Evolutionary conservation across 768 basidiomycete genomes (phyloP).

Genomic region (Baorangia bicolor): DNA sequence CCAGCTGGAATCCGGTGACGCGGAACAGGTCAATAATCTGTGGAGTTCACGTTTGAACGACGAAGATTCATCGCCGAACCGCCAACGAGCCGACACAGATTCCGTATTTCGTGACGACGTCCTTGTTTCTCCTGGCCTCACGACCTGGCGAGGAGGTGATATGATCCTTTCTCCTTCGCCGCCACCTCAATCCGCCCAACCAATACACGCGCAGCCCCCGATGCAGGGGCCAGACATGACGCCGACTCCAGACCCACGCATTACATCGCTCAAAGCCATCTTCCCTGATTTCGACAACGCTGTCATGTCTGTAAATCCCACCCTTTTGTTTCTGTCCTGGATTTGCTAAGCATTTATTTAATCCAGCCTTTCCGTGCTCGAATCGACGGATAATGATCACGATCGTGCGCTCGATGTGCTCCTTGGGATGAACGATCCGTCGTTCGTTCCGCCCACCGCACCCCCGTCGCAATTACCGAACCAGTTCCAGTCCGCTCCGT

Average conservation of each 20-base stretch:
- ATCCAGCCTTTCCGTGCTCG: slow-evolving; percentile 63
- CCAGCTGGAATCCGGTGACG: not conserved
- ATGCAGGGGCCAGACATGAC: not conserved
- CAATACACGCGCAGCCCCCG: not conserved
- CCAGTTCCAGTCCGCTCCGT: slow-evolving; percentile 24
- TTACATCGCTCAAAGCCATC: slow-evolving; percentile 59
- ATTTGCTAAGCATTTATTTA: slow-evolving; percentile 1
- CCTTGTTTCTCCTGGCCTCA: not conserved
- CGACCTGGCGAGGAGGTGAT: not conserved
- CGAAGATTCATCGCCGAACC: not conserved
- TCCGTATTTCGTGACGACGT: not conserved
- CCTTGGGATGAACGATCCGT: slow-evolving; percentile 84
- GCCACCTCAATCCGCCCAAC: slow-evolving; percentile 5
- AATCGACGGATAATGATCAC: slow-evolving; percentile 68
- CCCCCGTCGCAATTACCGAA: not conserved
- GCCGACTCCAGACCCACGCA: slow-evolving; percentile 44
- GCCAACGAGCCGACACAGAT: not conserved
- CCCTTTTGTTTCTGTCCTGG: not conserved
- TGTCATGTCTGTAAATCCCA: slow-evolving; percentile 51
- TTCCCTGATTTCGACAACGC: slow-evolving; percentile 79
- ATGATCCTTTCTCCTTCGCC: slow-evolving; percentile 25
- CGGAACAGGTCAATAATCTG: slow-evolving; percentile 7
- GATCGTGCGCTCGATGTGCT: slow-evolving; percentile 75
- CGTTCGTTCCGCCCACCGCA: slow-evolving; percentile 48
- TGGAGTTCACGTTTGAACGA: not conserved